Base-by-base conservation (phyloP, 1,284 basidiomycete species). In the Dichomitus squalens region DNA sequence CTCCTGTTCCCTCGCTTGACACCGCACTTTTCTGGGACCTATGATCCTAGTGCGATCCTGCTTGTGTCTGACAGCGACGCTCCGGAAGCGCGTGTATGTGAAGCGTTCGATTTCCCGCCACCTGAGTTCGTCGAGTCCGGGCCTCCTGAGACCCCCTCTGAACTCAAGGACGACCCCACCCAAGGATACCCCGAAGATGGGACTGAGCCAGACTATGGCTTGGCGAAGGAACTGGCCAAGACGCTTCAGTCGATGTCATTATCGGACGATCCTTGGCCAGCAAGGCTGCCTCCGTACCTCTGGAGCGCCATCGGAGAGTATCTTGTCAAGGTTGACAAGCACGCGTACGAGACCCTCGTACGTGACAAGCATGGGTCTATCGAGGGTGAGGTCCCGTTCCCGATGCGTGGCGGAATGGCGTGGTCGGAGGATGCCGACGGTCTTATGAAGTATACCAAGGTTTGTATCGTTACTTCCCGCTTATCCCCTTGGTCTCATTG, bases 11-110 rank as follows among this genome's bases (percentile, higher is more conserved):
- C 95, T 0, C 80, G 82, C 48, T 75, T 78, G 27, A 90, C 72
- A 58, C 93, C 93, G 1, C 89, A 94, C 71, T 90, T 88, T 68
- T 75, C 79, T 40, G 83, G 87, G 9, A 74, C 80, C 9, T 87
- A 81, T 70, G 92, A 96, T 69, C 88, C 93, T 0, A 76, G 81
- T 43, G 80, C 86, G 1, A 85, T 96, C 7, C 58, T 88, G 8
- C 59, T 83, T 25, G 58, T 85, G 4, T 76, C 76, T 1, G 81
- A 83, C 59, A 73, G 73, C 2, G 67, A 70, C 7, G 72, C 72
- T 5, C 69, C 58, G 1, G 57, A 71, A 23, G 72, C 74, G 7
- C 77, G 84, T 6, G 69, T 76, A 1, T 66, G 82, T 2, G 79
- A 84, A 59, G 81, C 79, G 2, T 79, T 76, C 57, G 74, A 83